Base-by-base conservation (phyloP, 768 basidiomycete species). In the Pleurotus tuber-regium region DNA sequence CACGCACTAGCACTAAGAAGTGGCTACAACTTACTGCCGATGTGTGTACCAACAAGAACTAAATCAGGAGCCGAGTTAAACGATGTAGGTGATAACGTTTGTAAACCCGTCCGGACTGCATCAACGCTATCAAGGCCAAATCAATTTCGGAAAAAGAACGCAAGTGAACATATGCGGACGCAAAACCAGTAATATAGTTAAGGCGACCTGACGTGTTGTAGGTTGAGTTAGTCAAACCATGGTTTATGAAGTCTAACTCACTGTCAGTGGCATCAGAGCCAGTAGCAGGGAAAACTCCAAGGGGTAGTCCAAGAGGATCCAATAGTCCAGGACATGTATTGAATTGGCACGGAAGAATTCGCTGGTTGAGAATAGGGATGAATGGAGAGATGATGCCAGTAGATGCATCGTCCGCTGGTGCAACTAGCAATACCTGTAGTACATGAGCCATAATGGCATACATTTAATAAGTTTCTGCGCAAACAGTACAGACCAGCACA, bases 21-120 rank as follows among this genome's bases (percentile, higher is more conserved):
- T 18, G 16, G 16, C n/a, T 11, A 14, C 24, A 29, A 55, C 63
- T 54, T 35, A 63, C 64, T 57, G 29, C 65, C 65, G 23, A 64
- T 58, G 51, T 72, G 71, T 0, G 68, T 68, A 0, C 71, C 71
- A 41, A 61, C 60, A 7, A 73, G 62, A 16, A 69, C 64, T 39
- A 73, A 58, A 38, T 71, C 70, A 1, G 72, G 68, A 28, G 43
- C 3, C 26, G 51, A 38, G n/a, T 39, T 54, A 43, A 69, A 70
- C 47, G 66, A 64, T 38, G 61, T 50, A 1, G 69, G 68, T 0
- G 65, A 58, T 4, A 71, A 56, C 1, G 63, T 69, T 47, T 71
- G 59, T 7, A 73, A 66, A 16, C 72, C 72, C 18, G 40, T 54
- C 12, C 50, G 50, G 11, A 52, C 51, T 6, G 53, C 55, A 52